These are phyloP conservation scores for Ophiocordyceps camponoti-saundersi DNA, from an alignment of 2,329 filamentous ascomycete species.

Conservation along the genomic window DNA sequence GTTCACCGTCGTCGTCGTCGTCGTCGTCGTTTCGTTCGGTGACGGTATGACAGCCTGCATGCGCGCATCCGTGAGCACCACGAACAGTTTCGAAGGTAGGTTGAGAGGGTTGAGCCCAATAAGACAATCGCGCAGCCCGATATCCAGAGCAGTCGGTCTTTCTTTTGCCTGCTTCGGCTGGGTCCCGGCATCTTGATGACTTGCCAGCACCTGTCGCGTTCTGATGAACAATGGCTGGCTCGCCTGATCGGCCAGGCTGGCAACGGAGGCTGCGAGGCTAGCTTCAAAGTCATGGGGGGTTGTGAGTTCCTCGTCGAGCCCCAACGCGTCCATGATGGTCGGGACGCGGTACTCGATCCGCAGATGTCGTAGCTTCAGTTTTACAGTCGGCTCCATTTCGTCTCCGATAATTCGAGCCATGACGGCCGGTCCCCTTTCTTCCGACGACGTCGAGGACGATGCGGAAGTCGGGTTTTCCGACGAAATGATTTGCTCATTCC, in stretches of 20 bases:
- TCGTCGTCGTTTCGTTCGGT: slow-evolving; percentile 44
- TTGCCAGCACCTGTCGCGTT: slow-evolving; percentile 2
- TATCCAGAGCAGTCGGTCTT: slow-evolving; percentile 45
- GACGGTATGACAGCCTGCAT: slow-evolving; percentile 53
- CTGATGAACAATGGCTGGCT: slow-evolving; percentile 26
- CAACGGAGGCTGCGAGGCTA: slow-evolving; percentile 63
- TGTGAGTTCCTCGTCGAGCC: slow-evolving; percentile 42
- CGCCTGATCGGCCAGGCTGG: slow-evolving; percentile 52
- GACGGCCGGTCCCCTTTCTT: slow-evolving; percentile 35
- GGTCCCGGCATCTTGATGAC: background rate
- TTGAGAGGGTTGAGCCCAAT: slow-evolving; percentile 72
- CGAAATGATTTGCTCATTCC: slow-evolving; percentile 54
- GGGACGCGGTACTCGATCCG: slow-evolving; percentile 80
- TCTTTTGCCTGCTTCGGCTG: background rate
- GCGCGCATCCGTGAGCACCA: slow-evolving; percentile 65
- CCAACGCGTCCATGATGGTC: slow-evolving; percentile 64
- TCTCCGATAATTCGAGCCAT: slow-evolving; percentile 87
- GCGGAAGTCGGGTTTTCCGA: slow-evolving; percentile 16
- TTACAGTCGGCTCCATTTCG: slow-evolving; percentile 82
- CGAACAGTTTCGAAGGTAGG: slow-evolving; percentile 54
- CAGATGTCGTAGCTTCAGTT: slow-evolving; percentile 71
- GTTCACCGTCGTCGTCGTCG: slow-evolving; percentile 43
- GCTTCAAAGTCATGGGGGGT: slow-evolving; percentile 58
- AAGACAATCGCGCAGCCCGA: slow-evolving; percentile 68
- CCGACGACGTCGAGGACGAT: slow-evolving; percentile 44